Evolutionary conservation across 768 basidiomycete species (phyloP), one percentile per base, ranked within the genome.

Genomic region (Tubosaeta brunneosetosa): DNA sequence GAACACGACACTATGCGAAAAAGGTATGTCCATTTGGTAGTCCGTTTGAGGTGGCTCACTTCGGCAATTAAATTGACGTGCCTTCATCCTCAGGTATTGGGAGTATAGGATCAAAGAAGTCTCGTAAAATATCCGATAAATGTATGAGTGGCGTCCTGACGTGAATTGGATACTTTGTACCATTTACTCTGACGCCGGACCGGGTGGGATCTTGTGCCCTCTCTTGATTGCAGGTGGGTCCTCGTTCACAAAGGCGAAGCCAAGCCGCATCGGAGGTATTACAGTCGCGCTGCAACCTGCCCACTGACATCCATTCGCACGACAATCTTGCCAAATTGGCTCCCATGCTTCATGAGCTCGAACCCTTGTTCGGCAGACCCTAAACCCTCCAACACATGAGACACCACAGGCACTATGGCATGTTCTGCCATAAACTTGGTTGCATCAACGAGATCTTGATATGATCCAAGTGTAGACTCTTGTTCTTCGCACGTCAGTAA

Each of bases 391-490:
- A 91, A 63, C 26, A 90, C 77, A 55, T 82, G 76, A 8, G 86
- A 85, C 1, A 92, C 79, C 45, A 86, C 73, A 3, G 90, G 90
- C 1, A 81, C 72, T 52, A 94, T 84, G 43, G 72, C 74, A 56
- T 91, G 83, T 61, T 83, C 67, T 3, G 73, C 69, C 22, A 92
- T 66, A 69, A 94, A 92, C 13, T 71, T 66, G 1, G 88, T 89
- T 19, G 88, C 89, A 31, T 83, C 81, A 48, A 77, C 66, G 52
- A 93, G 75, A 68, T 93, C 90, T 50, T 80, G 75, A 58, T 77
- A 80, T 8, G 89, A 91, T 16, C 89, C 91, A 89, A 93, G 90
- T 25, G 85, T 90, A 2, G 88, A 88, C 33, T 88, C 90, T 90
- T 47, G 38, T 54, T 55, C 52, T 45, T 53, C 4, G 50, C 50